Evolutionary conservation across 2,329 filamentous ascomycete species (phyloP), one percentile per base, ranked within the genome.

Genomic region (Xylariaceae sp.): DNA sequence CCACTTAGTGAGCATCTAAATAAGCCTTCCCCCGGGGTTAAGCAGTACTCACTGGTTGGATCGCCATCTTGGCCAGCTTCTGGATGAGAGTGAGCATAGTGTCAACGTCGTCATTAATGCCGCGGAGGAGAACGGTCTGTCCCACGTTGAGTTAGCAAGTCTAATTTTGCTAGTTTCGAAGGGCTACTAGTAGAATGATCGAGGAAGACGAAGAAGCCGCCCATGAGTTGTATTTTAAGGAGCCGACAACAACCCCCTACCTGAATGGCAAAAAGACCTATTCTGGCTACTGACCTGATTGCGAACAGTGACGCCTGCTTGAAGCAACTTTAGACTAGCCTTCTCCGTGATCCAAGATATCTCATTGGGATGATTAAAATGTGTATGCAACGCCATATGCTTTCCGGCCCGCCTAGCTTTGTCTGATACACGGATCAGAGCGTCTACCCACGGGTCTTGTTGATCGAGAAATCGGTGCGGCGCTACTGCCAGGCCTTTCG

Each of bases 331-430:
- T 52, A 77, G 78, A 23, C 79, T 76, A 1, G 84, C 85, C 45
- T 72, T 67, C 60, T 76, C 70, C 0, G 81, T 83, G 21, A 86
- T 73, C 84, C 84, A 88, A 3, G 82, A 83, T 52, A 87, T 80
- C 67, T 88, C 85, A 40, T 77, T 77, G 0, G 83, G 79, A 59
- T 87, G 83, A 62, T 88, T 87, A 71, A 88, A 85, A 64, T 88
- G 86, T 0, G 85, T 88, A 65, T 88, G 85, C 51, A 87, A 71
- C 3, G 83, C 84, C 61, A 87, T 78, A 48, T 81, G 76, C 67
- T 88, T 88, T 4, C 83, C 84, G 20, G 79, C 74, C 47, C 70
- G 66, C 52, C 78, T 77, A 2, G 81, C 84, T 54, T 74, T 71
- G 46, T 80, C 75, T 0, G 79, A 78, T 1, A 88, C 68, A 3